Evolutionary conservation across 2,329 filamentous ascomycete genomes (phyloP), one percentile per base, ranked within the genome.

Genomic region (Dactylellina cionopaga): DNA sequence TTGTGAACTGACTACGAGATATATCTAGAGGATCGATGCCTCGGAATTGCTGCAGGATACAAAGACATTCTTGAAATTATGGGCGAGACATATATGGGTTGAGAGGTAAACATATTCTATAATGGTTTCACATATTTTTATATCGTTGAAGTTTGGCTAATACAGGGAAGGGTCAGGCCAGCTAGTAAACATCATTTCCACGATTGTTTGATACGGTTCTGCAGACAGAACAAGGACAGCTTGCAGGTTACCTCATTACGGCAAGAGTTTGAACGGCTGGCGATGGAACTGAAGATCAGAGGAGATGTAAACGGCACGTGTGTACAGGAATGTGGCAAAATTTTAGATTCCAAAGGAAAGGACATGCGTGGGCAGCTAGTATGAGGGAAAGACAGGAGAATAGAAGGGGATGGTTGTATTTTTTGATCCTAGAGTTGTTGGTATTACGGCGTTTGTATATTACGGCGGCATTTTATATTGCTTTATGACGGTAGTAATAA

Each of bases 201-300:
- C 11, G 43, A 66, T 39, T 66, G 51, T 29, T 35, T 66, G 52
- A 58, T 66, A 41, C 51, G 62, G 11, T 66, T 66, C 17, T 66
- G 62, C 15, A 47, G 31, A 24, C 17, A 58, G n/a, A 24, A 66
- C 24, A 66, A 41, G 62, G 31, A 31, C 22, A 6, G 24, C 17
- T 35, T 66, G n/a, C 44, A 51, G 33, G 2, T 13, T 6, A 4
- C 31, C 1, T 9, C 41, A 5, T 24, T 58, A 7, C 51, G 62
- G 3, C 19, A 22, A 13, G 62, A 66, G 31, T 51, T 58, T 24
- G 62, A 66, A 17, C 49, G 25, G 24, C 43, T 66, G 24, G 24
- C 37, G 7, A 11, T 19, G 2, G 43, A 37, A 11, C 17, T 66
- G 15, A 58, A 15, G 41, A 19, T 10, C 6, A 22, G 51, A 15